Conservation (phyloP, 2,329 filamentous ascomycete genomes). For the Colletotrichum truncatum region DNA sequence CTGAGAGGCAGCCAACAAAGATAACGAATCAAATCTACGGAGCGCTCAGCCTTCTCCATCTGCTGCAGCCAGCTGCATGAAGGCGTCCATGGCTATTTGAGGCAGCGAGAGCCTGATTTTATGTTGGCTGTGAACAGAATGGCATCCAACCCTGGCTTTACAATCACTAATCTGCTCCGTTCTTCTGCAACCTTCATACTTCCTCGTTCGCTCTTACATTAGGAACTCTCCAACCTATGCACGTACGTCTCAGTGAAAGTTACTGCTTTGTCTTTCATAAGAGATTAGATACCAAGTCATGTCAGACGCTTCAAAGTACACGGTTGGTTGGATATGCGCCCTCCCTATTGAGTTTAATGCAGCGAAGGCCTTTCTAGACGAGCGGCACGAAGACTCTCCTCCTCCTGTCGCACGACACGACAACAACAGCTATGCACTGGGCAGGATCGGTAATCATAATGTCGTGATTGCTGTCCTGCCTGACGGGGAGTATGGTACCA, state of each 20-base stretch:
- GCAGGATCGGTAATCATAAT: constrained; percentile 44
- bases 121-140: too few relatives aligned
- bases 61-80: neutral
- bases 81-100: too few relatives aligned
- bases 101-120: too few relatives aligned
- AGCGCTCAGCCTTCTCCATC: neutral
- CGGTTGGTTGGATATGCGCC: constrained; percentile 17
- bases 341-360: neutral
- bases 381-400: neutral
- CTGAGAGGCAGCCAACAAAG: neutral
- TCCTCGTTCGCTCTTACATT: too few relatives aligned
- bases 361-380: neutral
- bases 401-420: constrained; percentile 30
- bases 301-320: too few relatives aligned
- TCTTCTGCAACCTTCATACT: too few relatives aligned
- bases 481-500: constrained; percentile 37
- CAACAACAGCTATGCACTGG: constrained; percentile 41
- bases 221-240: too few relatives aligned
- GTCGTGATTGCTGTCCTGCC: constrained; percentile 43
- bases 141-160: too few relatives aligned
- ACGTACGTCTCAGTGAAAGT: too few relatives aligned
- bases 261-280: too few relatives aligned
- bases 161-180: too few relatives aligned
- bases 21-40: neutral
- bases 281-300: too few relatives aligned